These are phyloP conservation scores for Cryptococcus sp. DNA, from an alignment of 1,284 basidiomycete species.

Conservation along the genomic window DNA sequence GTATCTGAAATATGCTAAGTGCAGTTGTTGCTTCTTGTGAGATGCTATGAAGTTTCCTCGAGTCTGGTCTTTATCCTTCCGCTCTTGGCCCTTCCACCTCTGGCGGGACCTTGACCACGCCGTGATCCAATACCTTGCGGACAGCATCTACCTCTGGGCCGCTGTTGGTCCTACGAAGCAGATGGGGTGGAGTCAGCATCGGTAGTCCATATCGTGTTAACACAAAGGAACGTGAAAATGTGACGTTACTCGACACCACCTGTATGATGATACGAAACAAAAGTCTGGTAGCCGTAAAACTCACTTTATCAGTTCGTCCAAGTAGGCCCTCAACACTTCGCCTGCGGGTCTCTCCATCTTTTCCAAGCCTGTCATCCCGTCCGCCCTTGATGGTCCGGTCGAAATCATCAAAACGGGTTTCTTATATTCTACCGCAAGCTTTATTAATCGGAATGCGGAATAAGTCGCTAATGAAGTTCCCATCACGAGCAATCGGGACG, in stretches of 20 bases:
- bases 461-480: slow-evolving; percentile 90
- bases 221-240: no score
- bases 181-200: slow-evolving; percentile 2
- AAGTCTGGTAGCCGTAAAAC: no score
- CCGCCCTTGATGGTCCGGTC: slow-evolving; percentile 80
- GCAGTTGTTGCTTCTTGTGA: no score
- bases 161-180: slow-evolving; percentile 22
- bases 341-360: slow-evolving; percentile 75
- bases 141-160: slow-evolving; percentile 45
- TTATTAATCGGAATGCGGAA: slow-evolving; percentile 83
- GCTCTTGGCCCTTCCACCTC: slow-evolving; percentile 39
- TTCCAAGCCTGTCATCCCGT: slow-evolving; percentile 68
- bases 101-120: slow-evolving; percentile 41
- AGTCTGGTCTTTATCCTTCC: no score
- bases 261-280: no score
- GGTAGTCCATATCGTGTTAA: not conserved
- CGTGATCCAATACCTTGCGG: slow-evolving; percentile 35
- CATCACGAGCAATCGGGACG: slow-evolving; percentile 71
- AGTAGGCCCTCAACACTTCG: slow-evolving; percentile 63
- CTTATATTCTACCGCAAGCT: slow-evolving; percentile 69
- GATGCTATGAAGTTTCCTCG: no score
- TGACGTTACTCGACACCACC: no score
- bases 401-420: slow-evolving; percentile 82
- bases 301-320: slow-evolving; percentile 46
- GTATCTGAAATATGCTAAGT: no score